Base-by-base conservation (phyloP, 495 filamentous ascomycete species). In the Penicillium macrosclerotiorum region DNA sequence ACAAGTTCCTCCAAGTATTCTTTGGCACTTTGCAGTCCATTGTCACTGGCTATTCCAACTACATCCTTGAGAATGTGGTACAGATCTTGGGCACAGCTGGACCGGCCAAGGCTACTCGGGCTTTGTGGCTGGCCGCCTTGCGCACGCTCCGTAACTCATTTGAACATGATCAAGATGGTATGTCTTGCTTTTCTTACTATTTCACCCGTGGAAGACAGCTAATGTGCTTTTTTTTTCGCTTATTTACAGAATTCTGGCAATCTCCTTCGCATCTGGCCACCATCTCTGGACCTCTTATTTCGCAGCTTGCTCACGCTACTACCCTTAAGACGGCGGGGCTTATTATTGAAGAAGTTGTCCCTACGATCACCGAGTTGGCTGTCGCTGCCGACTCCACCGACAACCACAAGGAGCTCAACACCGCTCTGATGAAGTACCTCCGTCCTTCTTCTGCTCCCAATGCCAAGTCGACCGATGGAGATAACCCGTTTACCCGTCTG, bases 21-120 rank as follows among this genome's bases (percentile, higher is more conserved):
- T 95, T 93, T 54, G 78, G 80, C 37, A 84, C 79, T 45, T 82
- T 98, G 37, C 92, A 93, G 79, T 94, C 90, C 4, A 89, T 96
- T 34, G 88, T 96, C 33, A 98, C 94, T 4, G 83, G 82, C 63
- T 98, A 98, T 60, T 80, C 88, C 16, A 84, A 81, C 48, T 89
- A 93, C 59, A 72, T 93, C n/a, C 62, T 96, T 50, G 89, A 94
- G 20, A 82, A 73, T 50, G 78, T 84, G 2, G 75, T 82, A 20
- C 67, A 79, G 33, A 72, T 88, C n/a, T 74, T 96, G 25, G 63
- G 66, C 24, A 71, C 59, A 8, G 60, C 68, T 18, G 67, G 70
- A 37, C 67, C 74, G 3, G 71, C 75, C 49, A 65, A 76, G 27
- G 64, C 72, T 32, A 73, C 79, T 18, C 74, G 68, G 53, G 62